Evolutionary conservation across 1,139 yeast genomes (phyloP).

Genomic region (Scheffersomyces parashehatae): DNA sequence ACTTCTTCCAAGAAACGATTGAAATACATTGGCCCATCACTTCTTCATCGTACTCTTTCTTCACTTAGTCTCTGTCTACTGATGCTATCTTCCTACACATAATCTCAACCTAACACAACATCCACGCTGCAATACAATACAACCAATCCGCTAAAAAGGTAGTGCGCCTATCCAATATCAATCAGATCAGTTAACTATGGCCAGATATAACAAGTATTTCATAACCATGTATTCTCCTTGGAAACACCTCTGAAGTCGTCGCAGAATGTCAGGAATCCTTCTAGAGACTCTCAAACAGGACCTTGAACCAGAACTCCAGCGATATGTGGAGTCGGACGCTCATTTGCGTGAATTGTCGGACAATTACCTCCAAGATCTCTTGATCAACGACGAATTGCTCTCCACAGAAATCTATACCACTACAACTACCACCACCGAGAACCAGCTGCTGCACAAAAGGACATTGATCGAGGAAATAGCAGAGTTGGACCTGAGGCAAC

Average conservation of each 20-base stretch:
- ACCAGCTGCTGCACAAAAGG: constrained; percentile 11
- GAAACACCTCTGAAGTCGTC: not conserved
- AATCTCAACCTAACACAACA: no score
- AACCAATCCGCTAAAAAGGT: no score
- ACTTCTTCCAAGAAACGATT: no score
- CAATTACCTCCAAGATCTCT: constrained; percentile 22
- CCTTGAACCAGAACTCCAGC: constrained; percentile 15
- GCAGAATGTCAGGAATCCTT: constrained; percentile 20
- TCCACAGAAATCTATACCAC: constrained; percentile 44
- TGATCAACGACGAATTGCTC: constrained; percentile 42
- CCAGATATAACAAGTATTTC: no score
- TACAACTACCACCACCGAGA: constrained; percentile 13
- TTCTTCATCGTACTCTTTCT: no score
- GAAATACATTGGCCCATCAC: no score
- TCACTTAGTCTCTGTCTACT: no score
- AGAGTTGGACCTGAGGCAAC: constrained; percentile 39
- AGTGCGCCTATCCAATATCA: no score
- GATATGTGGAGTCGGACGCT: constrained; percentile 12
- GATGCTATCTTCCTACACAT: no score
- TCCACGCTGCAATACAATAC: no score
- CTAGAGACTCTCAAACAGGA: constrained; percentile 19
- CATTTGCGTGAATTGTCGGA: constrained; percentile 14
- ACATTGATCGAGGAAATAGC: constrained; percentile 50
- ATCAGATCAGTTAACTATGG: no score
- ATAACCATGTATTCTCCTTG: not conserved